Percentiles rank a stretch among this genome's conserved stretches.
Conservation (phyloP, 1,284 basidiomycete genomes). For the Microstroma glucosiphilum region DNA sequence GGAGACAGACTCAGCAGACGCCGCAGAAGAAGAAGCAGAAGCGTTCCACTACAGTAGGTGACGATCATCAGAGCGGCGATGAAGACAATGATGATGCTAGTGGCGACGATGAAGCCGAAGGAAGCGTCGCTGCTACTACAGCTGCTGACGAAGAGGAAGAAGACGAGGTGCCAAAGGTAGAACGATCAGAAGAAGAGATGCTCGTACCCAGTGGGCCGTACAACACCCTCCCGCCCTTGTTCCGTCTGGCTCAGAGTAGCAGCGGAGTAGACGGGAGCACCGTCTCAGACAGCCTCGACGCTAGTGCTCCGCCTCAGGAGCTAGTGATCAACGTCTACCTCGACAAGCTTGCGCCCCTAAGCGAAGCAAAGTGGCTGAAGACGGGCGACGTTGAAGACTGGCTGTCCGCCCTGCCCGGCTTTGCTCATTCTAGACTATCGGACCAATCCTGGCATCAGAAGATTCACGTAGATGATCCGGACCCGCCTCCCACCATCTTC, state of each 20-base stretch:
- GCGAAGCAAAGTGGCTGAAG: slow-evolving; percentile 88
- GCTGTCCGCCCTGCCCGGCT: slow-evolving; percentile 78
- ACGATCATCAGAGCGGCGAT: background rate
- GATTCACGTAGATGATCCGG: slow-evolving; percentile 83
- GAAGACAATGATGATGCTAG: background rate
- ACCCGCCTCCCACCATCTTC: slow-evolving; percentile 88
- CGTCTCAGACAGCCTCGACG: background rate
- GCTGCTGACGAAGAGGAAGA: background rate
- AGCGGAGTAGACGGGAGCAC: background rate
- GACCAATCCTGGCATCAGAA: slow-evolving; percentile 76
- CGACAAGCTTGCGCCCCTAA: slow-evolving; percentile 75
- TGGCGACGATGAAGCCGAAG: background rate
- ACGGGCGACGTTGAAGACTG: slow-evolving; percentile 87
- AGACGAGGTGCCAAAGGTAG: background rate
- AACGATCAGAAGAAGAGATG: slow-evolving; percentile 4
- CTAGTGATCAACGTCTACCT: slow-evolving; percentile 52
- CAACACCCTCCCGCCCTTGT: slow-evolving; percentile 13
- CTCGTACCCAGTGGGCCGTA: background rate
- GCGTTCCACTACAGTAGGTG: no score
- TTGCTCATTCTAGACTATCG: slow-evolving; percentile 49
- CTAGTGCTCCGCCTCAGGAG: background rate
- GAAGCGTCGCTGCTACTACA: background rate
- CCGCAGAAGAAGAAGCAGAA: slow-evolving; percentile 8
- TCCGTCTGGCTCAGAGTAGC: slow-evolving; percentile 6
- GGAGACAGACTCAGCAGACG: background rate